Conservation (phyloP, 805 yeast species). For the Kockiozyma suomiensis region DNA sequence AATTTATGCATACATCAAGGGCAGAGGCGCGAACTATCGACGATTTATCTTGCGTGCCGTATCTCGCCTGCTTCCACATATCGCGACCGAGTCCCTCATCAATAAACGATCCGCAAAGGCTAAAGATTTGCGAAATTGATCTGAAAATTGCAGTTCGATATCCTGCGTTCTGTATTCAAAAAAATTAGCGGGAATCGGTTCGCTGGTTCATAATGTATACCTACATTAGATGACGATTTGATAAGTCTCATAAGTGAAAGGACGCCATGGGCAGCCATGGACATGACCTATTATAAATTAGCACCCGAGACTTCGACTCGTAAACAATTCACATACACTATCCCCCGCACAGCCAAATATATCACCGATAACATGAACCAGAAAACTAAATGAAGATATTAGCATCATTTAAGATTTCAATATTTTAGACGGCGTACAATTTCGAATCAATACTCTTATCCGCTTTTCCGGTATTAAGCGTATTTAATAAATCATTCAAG, state of each 20-base stretch:
- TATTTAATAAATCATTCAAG: conserved; percentile 34
- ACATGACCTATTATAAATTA: conserved; percentile 34
- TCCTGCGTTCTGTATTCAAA: conserved; percentile 36
- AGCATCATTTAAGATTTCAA: background rate
- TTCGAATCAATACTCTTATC: conserved; percentile 39
- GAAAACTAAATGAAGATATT: conserved; percentile 22
- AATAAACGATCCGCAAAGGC: conserved; percentile 38
- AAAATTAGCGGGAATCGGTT: background rate
- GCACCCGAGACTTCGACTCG: background rate
- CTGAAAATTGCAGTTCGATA: conserved; percentile 35
- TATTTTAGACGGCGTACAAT: no score
- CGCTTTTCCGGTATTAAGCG: conserved; percentile 36
- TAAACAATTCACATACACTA: conserved; percentile 30
- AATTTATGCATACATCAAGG: conserved; percentile 39
- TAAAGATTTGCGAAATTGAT: conserved; percentile 35
- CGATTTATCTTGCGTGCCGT: conserved; percentile 38
- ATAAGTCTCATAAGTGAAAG: conserved; percentile 37
- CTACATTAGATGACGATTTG: conserved; percentile 35
- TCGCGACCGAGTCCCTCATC: conserved; percentile 42
- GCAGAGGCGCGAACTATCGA: conserved; percentile 41
- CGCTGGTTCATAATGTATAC: conserved; percentile 8
- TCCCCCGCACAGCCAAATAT: conserved; percentile 39
- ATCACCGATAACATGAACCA: conserved; percentile 37
- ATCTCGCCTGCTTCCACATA: conserved; percentile 41
- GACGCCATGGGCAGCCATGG: conserved; percentile 41